phyloP scores from a whole-genome alignment of 108 stramenopile species.

The Pinguiococcus pyrenoidosus region DNA sequence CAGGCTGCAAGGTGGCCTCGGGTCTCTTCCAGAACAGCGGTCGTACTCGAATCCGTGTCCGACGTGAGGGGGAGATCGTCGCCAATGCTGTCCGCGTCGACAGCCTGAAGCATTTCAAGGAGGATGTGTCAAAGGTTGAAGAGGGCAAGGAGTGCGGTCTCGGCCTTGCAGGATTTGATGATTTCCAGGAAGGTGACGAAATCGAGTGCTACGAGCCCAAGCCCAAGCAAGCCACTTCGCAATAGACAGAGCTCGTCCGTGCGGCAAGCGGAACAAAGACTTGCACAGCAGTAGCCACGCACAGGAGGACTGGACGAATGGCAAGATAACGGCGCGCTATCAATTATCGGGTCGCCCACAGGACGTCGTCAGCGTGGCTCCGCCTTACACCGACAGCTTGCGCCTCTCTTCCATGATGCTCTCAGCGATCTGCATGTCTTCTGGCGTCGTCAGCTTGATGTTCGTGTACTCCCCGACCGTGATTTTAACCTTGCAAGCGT shows the following conservation, averaged over 20 bases:
- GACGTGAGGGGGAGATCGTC: slow-evolving; percentile 73
- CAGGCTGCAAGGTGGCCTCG: slow-evolving; percentile 69
- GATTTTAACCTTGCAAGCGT: slow-evolving; percentile 65
- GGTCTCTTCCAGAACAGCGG: slow-evolving; percentile 60
- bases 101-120: slow-evolving; percentile 69
- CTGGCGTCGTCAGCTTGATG: slow-evolving; percentile 87
- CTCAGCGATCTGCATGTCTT: slow-evolving; percentile 77
- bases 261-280: too few relatives aligned
- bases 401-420: slow-evolving; percentile 65
- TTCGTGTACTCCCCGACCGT: slow-evolving; percentile 87
- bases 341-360: too few relatives aligned
- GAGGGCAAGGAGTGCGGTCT: slow-evolving; percentile 16
- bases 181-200: slow-evolving; percentile 3
- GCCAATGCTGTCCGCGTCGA: slow-evolving; percentile 22
- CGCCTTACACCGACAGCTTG: too few relatives aligned
- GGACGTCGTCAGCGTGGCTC: too few relatives aligned
- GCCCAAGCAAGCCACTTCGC: too few relatives aligned
- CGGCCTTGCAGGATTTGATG: neutral
- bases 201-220: slow-evolving; percentile 3
- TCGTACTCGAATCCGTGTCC: slow-evolving; percentile 65
- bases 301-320: too few relatives aligned
- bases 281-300: too few relatives aligned
- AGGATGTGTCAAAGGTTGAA: slow-evolving; percentile 10
- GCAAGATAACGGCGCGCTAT: too few relatives aligned
- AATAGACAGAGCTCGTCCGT: too few relatives aligned